phyloP scores from a whole-genome alignment of 345 rosid species.

The Linum trigynum region DNA sequence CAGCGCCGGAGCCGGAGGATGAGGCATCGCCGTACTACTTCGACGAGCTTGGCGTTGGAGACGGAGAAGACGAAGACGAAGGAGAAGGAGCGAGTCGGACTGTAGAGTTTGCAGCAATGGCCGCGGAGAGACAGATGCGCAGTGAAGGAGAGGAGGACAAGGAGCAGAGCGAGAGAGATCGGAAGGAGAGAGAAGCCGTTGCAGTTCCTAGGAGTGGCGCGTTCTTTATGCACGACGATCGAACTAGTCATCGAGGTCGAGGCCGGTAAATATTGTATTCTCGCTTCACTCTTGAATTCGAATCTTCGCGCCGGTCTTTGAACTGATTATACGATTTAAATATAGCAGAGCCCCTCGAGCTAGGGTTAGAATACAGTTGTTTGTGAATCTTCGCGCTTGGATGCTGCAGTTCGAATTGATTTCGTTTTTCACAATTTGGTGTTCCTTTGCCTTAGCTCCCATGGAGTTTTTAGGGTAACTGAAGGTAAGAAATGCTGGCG shows the following conservation, averaged over 20 bases:
- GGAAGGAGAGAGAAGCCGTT: slow-evolving; percentile 3
- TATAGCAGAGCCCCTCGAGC: too few species aligned
- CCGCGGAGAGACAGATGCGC: neutral
- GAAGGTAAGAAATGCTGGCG: too few species aligned
- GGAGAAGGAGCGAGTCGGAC: neutral
- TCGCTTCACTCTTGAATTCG: neutral
- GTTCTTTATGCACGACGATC: slow-evolving; percentile 26
- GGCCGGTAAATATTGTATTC: slow-evolving; percentile 5
- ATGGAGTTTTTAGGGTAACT: too few species aligned
- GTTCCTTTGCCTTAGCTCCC: too few species aligned
- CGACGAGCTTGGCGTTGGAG: slow-evolving; percentile 3
- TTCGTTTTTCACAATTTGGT: too few species aligned
- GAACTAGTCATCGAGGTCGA: slow-evolving; percentile 7
- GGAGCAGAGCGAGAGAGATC: neutral
- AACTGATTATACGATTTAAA: too few species aligned
- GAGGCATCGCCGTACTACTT: neutral
- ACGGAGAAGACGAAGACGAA: slow-evolving; percentile 3
- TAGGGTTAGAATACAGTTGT: too few species aligned
- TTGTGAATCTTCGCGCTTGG: too few species aligned
- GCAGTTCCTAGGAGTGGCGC: slow-evolving; percentile 11
- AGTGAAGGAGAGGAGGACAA: neutral
- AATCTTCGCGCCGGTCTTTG: too few species aligned
- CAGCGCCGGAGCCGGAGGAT: slow-evolving; percentile 8
- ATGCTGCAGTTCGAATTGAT: too few species aligned
- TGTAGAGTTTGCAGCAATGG: neutral